A percentile compares a stretch with the other conserved stretches of the same genome.
Evolutionary conservation across 106 monocot species (phyloP).

Genomic region (Chionographis japonica): DNA sequence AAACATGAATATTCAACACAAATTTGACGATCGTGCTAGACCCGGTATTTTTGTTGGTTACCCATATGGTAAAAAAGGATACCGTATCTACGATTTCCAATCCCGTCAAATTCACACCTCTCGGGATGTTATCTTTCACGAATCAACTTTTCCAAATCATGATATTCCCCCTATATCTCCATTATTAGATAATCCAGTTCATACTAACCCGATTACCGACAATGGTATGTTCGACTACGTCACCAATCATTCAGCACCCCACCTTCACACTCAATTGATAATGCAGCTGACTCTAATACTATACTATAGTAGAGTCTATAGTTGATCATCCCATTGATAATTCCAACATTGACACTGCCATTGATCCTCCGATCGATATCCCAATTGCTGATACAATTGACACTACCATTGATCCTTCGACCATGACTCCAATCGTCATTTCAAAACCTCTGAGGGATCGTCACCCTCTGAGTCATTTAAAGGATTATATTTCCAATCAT

Average conservation of each 20-base stretch:
- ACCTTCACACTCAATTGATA: not conserved
- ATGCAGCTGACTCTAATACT: too few relatives aligned
- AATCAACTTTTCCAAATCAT: not conserved
- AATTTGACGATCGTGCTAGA: too few relatives aligned
- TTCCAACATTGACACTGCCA: not conserved
- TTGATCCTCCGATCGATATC: not conserved
- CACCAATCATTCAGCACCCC: not conserved
- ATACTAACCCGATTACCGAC: not conserved
- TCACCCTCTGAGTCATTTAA: not conserved
- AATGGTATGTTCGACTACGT: not conserved
- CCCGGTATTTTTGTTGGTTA: not conserved
- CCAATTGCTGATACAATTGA: not conserved
- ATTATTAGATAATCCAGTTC: not conserved
- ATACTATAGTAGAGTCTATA: not conserved
- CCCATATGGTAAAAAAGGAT: not conserved
- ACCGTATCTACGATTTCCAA: not conserved
- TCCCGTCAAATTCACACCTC: not conserved
- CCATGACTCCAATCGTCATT: not conserved
- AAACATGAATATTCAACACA: too few relatives aligned
- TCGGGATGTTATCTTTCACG: not conserved
- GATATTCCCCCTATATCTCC: not conserved
- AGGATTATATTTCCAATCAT: not conserved
- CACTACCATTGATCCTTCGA: not conserved
- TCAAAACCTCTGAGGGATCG: not conserved
- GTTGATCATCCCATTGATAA: not conserved